Evolutionary conservation across 768 basidiomycete species (phyloP).

Genomic region (Mycena polygramma): DNA sequence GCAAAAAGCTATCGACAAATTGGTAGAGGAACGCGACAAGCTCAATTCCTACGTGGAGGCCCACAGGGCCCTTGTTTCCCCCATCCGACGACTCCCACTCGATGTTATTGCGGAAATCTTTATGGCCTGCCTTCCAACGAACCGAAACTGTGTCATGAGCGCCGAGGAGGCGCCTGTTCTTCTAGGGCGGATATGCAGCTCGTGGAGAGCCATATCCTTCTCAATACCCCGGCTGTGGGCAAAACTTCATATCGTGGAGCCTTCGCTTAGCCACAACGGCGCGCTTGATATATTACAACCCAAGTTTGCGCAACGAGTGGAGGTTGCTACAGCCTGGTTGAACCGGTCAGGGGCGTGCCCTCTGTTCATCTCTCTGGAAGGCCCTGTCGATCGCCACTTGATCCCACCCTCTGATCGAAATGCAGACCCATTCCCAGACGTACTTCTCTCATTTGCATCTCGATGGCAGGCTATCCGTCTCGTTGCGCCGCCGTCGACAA

Average conservation of each 20-base stretch:
- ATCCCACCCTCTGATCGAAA: background rate
- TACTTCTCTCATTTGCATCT: slow-evolving; percentile 1
- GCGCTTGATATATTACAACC: background rate
- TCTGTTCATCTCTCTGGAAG: background rate
- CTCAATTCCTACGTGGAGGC: slow-evolving; percentile 9
- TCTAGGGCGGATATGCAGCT: slow-evolving; percentile 47
- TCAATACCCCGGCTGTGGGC: slow-evolving; percentile 47
- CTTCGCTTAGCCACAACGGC: background rate
- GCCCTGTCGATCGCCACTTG: background rate
- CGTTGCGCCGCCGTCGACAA: too few relatives aligned
- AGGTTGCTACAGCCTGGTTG: slow-evolving; percentile 13
- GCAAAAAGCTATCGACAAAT: slow-evolving; percentile 1
- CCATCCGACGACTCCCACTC: slow-evolving; percentile 9
- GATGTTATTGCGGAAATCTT: slow-evolving; percentile 28
- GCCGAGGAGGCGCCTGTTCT: slow-evolving; percentile 41
- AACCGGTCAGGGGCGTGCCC: background rate
- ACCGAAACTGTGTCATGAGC: slow-evolving; percentile 34
- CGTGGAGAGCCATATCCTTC: slow-evolving; percentile 43
- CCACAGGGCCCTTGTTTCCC: slow-evolving; percentile 13
- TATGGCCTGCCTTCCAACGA: slow-evolving; percentile 28
- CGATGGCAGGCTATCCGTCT: slow-evolving; percentile 10
- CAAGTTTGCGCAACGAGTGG: slow-evolving; percentile 14
- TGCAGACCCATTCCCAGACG: background rate
- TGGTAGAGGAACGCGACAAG: background rate
- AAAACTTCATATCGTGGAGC: slow-evolving; percentile 29